These are phyloP conservation scores for Candida chilensis DNA, from an alignment of 805 yeast genomes.

Conservation along the genomic window DNA sequence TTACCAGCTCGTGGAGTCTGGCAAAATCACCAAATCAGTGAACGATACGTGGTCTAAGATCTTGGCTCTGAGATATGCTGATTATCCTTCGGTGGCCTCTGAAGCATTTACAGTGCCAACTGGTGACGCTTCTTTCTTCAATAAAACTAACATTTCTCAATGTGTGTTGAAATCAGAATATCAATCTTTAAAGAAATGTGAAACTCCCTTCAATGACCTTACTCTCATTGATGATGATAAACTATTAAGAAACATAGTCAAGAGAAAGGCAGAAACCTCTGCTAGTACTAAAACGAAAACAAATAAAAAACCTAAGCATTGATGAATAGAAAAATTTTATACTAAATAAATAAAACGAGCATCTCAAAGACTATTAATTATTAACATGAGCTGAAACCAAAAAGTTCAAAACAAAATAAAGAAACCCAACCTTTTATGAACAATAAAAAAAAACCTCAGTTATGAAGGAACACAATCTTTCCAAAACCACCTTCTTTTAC, in stretches of 20 bases:
- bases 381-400: no score
- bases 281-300: constrained; percentile 11
- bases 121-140: constrained; percentile 2
- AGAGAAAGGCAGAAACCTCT: constrained; percentile 28
- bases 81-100: constrained; percentile 32
- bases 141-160: constrained; percentile 37
- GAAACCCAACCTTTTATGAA: no score
- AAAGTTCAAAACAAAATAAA: no score
- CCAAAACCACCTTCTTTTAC: no score
- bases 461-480: no score
- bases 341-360: background rate
- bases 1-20: constrained; percentile 47
- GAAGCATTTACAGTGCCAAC: constrained; percentile 13
- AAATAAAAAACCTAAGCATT: constrained; percentile 10
- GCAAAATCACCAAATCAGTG: constrained; percentile 32
- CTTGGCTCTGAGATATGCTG: constrained; percentile 21
- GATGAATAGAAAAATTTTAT: background rate
- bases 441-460: no score
- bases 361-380: no score
- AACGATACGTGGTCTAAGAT: constrained; percentile 19
- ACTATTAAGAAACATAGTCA: constrained; percentile 47
- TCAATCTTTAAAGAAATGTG: constrained; percentile 34
- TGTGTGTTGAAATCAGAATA: constrained; percentile 51
- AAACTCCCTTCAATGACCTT: constrained; percentile 18
- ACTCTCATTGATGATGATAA: constrained; percentile 49